Base-by-base conservation (phyloP, 1,284 basidiomycete species). In the Polyporus tsugae region DNA sequence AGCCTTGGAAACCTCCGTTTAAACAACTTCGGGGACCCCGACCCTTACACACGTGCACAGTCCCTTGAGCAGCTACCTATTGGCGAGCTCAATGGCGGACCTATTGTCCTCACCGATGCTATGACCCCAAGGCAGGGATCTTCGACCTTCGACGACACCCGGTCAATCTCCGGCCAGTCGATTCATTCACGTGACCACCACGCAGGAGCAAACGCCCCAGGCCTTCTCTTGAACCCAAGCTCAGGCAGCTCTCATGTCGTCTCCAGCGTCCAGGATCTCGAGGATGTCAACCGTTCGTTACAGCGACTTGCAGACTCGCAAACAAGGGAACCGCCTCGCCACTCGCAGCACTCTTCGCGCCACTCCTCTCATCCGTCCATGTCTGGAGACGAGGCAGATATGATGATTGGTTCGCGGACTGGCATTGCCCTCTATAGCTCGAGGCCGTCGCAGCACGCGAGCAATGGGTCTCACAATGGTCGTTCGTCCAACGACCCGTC, bases 361-460 rank as follows among this genome's bases (percentile, higher is more conserved):
- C 58, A 60, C 17, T 25, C 22, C 3, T 49, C 22, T 25, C 46
- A 49, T 25, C 39, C 66, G n/a, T 64, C 68, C 10, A 52, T 70
- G 61, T 66, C 73, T 41, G 62, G 63, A 36, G 67, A 68, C 22
- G 63, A 72, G 35, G 13, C 64, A 1, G 70, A 68, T 9, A 52
- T 63, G 13, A 67, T 71, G 59, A 57, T 72, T 13, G 74, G 73
- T 4, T 65, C 69, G 38, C 67, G 73, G 33, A 73, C 73, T 6
- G 74, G 74, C 36, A 46, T 75, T 25, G 63, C 71, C 9, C 58
- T 75, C 9, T 75, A 74, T 46, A 65, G 69, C 63, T 74, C 73
- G 13, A 57, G 72, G 11, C 70, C 68, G 4, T 60, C 67, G 41
- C 63, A 70, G n/a, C 38, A 63, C 36, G 46, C 70, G 29, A 62